These are phyloP conservation scores for Talaromyces albobiverticillius DNA, from an alignment of 2,329 filamentous ascomycete genomes.

Conservation along the genomic window DNA sequence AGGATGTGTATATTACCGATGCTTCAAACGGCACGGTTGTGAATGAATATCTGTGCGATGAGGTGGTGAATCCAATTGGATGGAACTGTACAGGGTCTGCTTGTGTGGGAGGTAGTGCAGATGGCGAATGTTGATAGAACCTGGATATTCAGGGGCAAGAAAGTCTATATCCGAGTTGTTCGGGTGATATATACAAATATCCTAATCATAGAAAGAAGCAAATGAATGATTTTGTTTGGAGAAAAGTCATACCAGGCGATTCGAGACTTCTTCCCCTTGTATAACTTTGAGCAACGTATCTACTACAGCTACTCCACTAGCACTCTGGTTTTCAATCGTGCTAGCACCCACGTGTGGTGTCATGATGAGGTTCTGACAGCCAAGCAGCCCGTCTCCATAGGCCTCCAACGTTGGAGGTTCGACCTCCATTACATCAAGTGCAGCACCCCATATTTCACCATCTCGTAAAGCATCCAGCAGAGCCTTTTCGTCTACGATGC, in stretches of 20 bases:
- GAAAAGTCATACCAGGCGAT: background rate
- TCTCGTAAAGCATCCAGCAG: slow-evolving; percentile 27
- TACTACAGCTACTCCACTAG: slow-evolving; percentile 15
- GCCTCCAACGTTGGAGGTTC: slow-evolving; percentile 33
- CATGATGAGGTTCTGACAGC: slow-evolving; percentile 28
- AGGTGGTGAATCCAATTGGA: slow-evolving; percentile 21
- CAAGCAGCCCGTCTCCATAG: slow-evolving; percentile 28
- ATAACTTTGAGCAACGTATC: slow-evolving; percentile 31
- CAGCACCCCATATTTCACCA: slow-evolving; percentile 33
- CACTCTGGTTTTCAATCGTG: slow-evolving; percentile 34
- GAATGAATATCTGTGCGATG: slow-evolving; percentile 25
- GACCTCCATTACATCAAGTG: slow-evolving; percentile 34
- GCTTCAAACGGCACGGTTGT: slow-evolving; percentile 20
- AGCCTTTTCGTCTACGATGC: slow-evolving; percentile 34
- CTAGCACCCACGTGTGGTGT: slow-evolving; percentile 46
- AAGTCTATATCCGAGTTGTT: background rate
- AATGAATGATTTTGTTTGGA: too few relatives aligned
- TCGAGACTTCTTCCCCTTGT: slow-evolving; percentile 16
- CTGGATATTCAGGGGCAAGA: background rate
- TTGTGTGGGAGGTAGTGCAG: slow-evolving; percentile 31
- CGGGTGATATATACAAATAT: background rate
- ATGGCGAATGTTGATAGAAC: slow-evolving; percentile 1
- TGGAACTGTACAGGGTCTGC: slow-evolving; percentile 25
- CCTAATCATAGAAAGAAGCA: too few relatives aligned
- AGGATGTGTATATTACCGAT: slow-evolving; percentile 17